Evolutionary conservation across 129 eudicot species (phyloP), one percentile per base, ranked within the genome.

Genomic region (Glebionis coronaria): DNA sequence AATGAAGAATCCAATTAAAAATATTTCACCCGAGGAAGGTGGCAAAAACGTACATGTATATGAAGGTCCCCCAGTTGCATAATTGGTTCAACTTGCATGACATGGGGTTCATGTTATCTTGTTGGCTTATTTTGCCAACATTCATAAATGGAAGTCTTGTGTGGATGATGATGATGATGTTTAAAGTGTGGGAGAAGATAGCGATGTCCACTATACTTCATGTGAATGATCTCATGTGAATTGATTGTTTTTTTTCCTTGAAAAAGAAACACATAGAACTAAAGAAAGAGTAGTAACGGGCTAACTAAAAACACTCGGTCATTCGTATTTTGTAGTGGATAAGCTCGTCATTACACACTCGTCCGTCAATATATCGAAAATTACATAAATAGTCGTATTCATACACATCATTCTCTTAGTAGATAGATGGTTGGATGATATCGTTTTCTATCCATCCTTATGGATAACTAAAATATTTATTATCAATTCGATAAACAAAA

Each of bases 141-240:
- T 75, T 66, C 79, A 75, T 35, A 60, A 67, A 75, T 75, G 69
- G 63, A 59, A 47, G 79, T 56, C 40, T 60, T 75, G 57, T 68
- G 74, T 59, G 74, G 74, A 58, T n/a, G 55, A 18, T 35, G 52
- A 11, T 61, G 29, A 47, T 46, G 29, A n/a, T 12, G 53, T 56
- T 12, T 66, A 44, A 65, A 38, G 38, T 38, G 63, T 20, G 68
- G 56, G 56, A 56, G 56, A 23, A 50, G 79, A 75, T 68, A 44
- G 70, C 54, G 75, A 68, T 68, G 65, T 76, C 70, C 80, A 76
- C 62, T 58, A 67, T 56, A 61, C 35, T 28, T 68, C 64, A 40
- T 75, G 75, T 75, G 65, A 68, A 75, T 68, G 70, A 75, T 68
- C 75, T 68, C 80, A 68, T 75, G n/a, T n/a, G n/a, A 16, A 23